Percentiles rank a stretch among this genome's conserved stretches.
phyloP scores from a whole-genome alignment of 345 rosid species.

The Citrus hindsii region DNA sequence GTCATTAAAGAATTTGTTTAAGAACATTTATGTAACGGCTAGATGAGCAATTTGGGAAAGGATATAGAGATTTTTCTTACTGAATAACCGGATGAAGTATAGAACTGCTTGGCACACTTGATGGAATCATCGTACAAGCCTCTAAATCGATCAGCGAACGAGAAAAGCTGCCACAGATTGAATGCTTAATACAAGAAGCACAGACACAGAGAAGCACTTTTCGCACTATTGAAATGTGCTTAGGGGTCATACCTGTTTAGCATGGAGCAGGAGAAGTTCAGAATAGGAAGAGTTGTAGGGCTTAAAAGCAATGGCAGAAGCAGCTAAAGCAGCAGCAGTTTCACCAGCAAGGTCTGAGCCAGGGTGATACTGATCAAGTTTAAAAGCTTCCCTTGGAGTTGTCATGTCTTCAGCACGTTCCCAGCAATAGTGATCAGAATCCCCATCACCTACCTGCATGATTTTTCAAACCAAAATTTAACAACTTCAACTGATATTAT shows the following conservation, averaged over 20 bases:
- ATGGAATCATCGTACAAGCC: slow-evolving; percentile 64
- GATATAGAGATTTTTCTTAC: slow-evolving; percentile 18
- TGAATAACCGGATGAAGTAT: slow-evolving; percentile 52
- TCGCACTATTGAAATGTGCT: background rate
- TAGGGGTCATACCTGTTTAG: slow-evolving; percentile 49
- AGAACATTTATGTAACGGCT: background rate
- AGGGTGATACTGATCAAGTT: slow-evolving; percentile 60
- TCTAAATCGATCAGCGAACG: slow-evolving; percentile 58
- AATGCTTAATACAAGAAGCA: background rate
- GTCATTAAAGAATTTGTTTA: background rate
- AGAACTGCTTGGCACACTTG: slow-evolving; percentile 44
- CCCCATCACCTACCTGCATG: slow-evolving; percentile 71
- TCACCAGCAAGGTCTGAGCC: slow-evolving; percentile 86
- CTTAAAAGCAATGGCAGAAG: slow-evolving; percentile 72
- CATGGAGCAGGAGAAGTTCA: slow-evolving; percentile 51
- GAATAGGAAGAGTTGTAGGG: slow-evolving; percentile 82
- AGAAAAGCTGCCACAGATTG: slow-evolving; percentile 44
- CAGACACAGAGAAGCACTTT: background rate
- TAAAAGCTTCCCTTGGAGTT: slow-evolving; percentile 71
- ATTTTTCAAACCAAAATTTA: background rate
- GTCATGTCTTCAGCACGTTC: slow-evolving; percentile 91
- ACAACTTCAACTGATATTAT: background rate
- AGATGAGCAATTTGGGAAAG: background rate
- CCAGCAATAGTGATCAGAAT: slow-evolving; percentile 88
- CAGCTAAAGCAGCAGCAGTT: slow-evolving; percentile 84